Evolutionary conservation across 2,329 filamentous ascomycete genomes (phyloP).

Genomic region (Colletotrichum tropicale): DNA sequence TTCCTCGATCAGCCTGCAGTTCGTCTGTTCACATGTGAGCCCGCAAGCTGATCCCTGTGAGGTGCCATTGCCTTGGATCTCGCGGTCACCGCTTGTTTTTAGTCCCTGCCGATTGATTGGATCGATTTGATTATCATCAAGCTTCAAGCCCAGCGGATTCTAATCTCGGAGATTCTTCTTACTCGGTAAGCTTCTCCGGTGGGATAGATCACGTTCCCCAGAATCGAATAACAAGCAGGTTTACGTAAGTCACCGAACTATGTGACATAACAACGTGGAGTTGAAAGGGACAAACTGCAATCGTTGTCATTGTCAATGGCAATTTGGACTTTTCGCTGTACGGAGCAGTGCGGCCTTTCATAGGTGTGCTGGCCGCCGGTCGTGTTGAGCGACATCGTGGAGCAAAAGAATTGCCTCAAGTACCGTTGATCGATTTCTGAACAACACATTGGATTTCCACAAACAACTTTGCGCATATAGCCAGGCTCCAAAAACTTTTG

Average conservation of each 20-base stretch:
- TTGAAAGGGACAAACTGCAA: not conserved
- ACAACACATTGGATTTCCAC: not conserved
- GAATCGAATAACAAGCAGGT: not conserved
- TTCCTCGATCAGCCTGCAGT: not conserved
- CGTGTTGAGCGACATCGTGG: not conserved
- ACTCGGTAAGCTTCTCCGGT: not conserved
- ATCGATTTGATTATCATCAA: not conserved
- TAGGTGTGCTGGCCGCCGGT: not conserved
- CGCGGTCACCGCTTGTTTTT: not conserved
- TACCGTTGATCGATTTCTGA: not conserved
- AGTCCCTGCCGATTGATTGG: not conserved
- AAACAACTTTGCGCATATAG: not conserved
- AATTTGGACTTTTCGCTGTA: not conserved
- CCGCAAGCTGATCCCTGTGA: not conserved
- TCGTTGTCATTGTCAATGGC: not conserved
- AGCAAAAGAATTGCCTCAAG: not conserved
- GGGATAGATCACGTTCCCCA: not conserved
- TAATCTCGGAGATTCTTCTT: not conserved
- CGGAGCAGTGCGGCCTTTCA: not conserved
- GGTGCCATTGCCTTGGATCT: not conserved
- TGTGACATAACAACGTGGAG: not conserved
- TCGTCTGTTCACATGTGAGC: not conserved
- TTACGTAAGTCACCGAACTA: not conserved
- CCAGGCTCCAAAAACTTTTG: not conserved
- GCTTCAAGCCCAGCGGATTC: not conserved